phyloP scores from a whole-genome alignment of 352 stramenopile species.

The Phytopythium kandeliae region DNA sequence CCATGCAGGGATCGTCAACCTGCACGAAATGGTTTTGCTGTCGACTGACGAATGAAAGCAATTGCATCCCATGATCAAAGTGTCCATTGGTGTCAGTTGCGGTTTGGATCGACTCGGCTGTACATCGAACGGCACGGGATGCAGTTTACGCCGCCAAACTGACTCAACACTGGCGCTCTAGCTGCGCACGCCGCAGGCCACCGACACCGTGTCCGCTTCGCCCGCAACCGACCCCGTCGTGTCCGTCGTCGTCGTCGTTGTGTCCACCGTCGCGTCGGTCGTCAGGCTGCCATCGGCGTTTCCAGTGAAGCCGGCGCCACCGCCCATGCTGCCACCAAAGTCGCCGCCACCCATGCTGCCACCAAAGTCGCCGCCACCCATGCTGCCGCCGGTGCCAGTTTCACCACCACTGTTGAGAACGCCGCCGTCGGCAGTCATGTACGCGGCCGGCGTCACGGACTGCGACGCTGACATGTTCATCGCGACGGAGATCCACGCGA shows the following conservation, averaged over 20 bases:
- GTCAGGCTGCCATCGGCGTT: too few relatives aligned
- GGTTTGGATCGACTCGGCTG: not conserved
- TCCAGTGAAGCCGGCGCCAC: too few relatives aligned
- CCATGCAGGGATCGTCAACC: too few relatives aligned
- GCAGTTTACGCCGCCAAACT: not conserved
- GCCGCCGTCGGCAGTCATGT: conserved; percentile 11
- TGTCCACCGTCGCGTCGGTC: too few relatives aligned
- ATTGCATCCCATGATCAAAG: not conserved
- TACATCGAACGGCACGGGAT: not conserved
- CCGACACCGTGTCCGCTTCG: not conserved
- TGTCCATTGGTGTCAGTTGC: not conserved
- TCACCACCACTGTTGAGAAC: conserved; percentile 8
- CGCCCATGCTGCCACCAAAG: conserved; percentile 6
- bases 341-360: conserved; percentile 10
- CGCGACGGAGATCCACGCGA: conserved; percentile 18
- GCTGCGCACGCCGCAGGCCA: not conserved
- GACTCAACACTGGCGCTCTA: not conserved
- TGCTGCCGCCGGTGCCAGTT: conserved; percentile 9
- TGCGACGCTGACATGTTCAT: conserved; percentile 15
- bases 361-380: conserved; percentile 10
- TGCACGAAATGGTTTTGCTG: too few relatives aligned
- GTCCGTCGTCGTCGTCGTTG: too few relatives aligned
- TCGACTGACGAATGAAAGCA: too few relatives aligned
- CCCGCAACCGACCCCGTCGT: not conserved
- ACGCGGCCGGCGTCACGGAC: conserved; percentile 7